These are phyloP conservation scores for Tulasnella sp. DNA, from an alignment of 768 basidiomycete species.

Conservation along the genomic window DNA sequence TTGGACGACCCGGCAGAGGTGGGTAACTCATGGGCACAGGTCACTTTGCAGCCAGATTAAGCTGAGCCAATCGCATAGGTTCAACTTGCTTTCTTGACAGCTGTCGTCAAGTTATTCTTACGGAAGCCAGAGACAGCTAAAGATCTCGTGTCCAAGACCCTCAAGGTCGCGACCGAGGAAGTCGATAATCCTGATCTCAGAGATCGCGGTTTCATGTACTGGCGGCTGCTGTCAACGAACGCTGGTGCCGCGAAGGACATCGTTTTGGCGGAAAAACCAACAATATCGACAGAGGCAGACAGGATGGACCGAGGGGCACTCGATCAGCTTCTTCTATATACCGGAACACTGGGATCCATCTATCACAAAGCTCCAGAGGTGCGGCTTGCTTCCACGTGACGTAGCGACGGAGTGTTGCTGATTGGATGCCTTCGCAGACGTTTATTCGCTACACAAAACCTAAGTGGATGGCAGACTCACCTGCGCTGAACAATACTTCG, in stretches of 20 bases:
- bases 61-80: conserved; percentile 44
- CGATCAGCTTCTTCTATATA: conserved; percentile 88
- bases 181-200: conserved; percentile 96
- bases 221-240: conserved; percentile 92
- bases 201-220: conserved; percentile 98
- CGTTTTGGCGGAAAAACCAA: conserved; percentile 85
- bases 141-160: conserved; percentile 83
- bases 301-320: conserved; percentile 94
- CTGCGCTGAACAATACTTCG: conserved; percentile 66
- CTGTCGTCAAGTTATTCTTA: conserved; percentile 91
- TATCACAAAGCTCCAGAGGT: conserved; percentile 98
- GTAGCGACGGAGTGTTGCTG: no score
- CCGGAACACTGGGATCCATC: conserved; percentile 87
- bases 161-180: conserved; percentile 96
- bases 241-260: conserved; percentile 80
- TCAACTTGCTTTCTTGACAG: conserved; percentile 88
- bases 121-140: conserved; percentile 83
- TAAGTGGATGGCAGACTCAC: conserved; percentile 74
- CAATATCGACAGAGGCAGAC: conserved; percentile 97
- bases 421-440: conserved; percentile 39
- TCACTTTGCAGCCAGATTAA: background rate
- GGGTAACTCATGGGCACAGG: conserved; percentile 22
- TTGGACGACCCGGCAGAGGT: conserved; percentile 92
- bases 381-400: no score
- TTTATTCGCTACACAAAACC: conserved; percentile 87